A percentile compares a stretch with the other conserved stretches of the same genome.
Conservation (phyloP, 768 basidiomycete genomes). For the Lentinula sp. region DNA sequence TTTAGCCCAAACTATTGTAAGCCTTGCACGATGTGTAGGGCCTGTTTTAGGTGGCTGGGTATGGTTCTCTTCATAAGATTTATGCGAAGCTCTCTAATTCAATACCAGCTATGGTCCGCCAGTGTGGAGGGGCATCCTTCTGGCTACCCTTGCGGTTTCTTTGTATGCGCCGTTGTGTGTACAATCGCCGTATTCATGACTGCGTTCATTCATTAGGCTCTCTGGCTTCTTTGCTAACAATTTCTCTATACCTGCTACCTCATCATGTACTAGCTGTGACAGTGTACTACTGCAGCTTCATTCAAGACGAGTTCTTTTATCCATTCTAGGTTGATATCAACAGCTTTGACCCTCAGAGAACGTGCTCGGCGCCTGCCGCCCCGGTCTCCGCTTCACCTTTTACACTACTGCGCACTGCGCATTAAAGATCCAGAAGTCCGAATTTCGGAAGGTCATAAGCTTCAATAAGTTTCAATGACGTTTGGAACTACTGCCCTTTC, state of each 20-base stretch:
- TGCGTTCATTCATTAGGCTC: neutral
- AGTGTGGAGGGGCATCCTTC: constrained; percentile 62
- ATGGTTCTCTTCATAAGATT: constrained; percentile 3
- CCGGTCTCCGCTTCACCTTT: too few species aligned
- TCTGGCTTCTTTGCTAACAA: neutral
- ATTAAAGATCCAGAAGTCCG: too few species aligned
- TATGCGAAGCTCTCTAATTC: neutral
- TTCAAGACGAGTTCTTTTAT: neutral
- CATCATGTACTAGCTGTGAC: too few species aligned
- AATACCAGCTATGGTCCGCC: constrained; percentile 60
- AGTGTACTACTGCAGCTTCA: too few species aligned
- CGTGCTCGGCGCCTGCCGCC: too few species aligned
- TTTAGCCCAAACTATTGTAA: constrained; percentile 92
- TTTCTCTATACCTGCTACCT: too few species aligned
- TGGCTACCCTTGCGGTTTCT: constrained; percentile 72
- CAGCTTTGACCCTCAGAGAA: neutral
- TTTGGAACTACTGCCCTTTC: neutral
- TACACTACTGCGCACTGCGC: too few species aligned
- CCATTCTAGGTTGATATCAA: neutral
- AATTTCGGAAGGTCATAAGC: neutral
- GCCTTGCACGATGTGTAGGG: constrained; percentile 86
- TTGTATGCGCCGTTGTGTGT: constrained; percentile 41
- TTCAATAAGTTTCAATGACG: neutral
- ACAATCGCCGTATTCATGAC: neutral
- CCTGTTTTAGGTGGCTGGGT: constrained; percentile 84